These are phyloP conservation scores for Rhamnella rubrinervis DNA, from an alignment of 331 rosid species.

Conservation along the genomic window DNA sequence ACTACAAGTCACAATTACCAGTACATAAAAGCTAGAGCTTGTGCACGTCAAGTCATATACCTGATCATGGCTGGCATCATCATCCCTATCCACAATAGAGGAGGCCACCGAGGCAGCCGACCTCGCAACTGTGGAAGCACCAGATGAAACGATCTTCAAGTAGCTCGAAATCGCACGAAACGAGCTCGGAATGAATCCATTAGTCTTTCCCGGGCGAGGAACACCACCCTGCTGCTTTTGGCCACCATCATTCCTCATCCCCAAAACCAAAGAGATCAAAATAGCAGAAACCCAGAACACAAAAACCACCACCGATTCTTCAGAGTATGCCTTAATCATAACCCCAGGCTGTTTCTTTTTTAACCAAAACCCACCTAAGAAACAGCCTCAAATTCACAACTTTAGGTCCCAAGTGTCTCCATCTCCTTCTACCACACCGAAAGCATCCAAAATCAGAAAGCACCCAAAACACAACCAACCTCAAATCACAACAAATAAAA, in stretches of 20 bases:
- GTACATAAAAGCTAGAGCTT: not conserved
- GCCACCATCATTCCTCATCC: slow-evolving; percentile 87
- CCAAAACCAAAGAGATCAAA: slow-evolving; percentile 55
- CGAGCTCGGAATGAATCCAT: slow-evolving; percentile 74
- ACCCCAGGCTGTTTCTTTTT: slow-evolving; percentile 52
- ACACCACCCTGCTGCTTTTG: slow-evolving; percentile 67
- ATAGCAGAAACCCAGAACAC: slow-evolving; percentile 41
- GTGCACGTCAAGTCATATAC: slow-evolving; percentile 33
- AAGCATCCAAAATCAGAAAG: slow-evolving; percentile 45
- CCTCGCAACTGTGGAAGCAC: slow-evolving; percentile 93
- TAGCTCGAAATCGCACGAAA: slow-evolving; percentile 85
- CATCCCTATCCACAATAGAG: slow-evolving; percentile 82
- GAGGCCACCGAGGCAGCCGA: slow-evolving; percentile 96
- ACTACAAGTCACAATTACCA: not conserved
- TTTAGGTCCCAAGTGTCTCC: slow-evolving; percentile 49
- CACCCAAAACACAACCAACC: slow-evolving; percentile 34
- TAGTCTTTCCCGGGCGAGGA: slow-evolving; percentile 50
- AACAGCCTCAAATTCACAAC: slow-evolving; percentile 44
- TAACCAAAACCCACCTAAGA: slow-evolving; percentile 42
- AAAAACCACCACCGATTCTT: slow-evolving; percentile 49
- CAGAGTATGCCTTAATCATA: slow-evolving; percentile 65
- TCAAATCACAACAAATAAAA: slow-evolving; percentile 17
- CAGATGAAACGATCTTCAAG: slow-evolving; percentile 78
- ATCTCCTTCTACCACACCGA: slow-evolving; percentile 34
- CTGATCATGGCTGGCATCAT: slow-evolving; percentile 73